Conservation (phyloP, 192 early-diverging fungal genomes). For the Rhizophlyctis rosea region DNA sequence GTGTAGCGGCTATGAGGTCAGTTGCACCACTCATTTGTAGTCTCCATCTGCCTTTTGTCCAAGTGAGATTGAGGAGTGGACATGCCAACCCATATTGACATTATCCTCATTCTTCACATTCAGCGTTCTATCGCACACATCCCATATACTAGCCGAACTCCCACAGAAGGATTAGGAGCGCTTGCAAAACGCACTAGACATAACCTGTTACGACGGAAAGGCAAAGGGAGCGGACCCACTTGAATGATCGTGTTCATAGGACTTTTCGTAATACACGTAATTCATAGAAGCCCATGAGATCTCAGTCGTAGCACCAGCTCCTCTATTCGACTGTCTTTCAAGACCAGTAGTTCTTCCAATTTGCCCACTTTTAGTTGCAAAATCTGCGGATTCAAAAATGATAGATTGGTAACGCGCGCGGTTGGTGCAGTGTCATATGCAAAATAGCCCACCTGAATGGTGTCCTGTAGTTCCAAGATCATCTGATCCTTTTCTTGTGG, state of each 20-base stretch:
- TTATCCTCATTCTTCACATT: constrained; percentile 2
- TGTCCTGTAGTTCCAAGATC: constrained; percentile 46
- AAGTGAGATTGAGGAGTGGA: neutral
- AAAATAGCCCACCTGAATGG: constrained; percentile 33
- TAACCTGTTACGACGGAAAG: constrained; percentile 20
- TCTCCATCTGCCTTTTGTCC: neutral
- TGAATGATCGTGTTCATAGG: too few relatives aligned
- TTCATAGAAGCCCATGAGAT: constrained; percentile 16
- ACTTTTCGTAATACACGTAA: too few relatives aligned
- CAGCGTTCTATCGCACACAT: constrained; percentile 25
- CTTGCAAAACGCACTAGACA: constrained; percentile 29
- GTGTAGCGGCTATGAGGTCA: constrained; percentile 36
- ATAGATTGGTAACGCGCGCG: neutral
- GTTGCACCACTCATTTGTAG: neutral
- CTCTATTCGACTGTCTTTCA: constrained; percentile 35
- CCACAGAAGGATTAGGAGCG: constrained; percentile 35
- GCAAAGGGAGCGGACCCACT: too few relatives aligned
- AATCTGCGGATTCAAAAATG: constrained; percentile 33
- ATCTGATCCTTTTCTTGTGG: constrained; percentile 26
- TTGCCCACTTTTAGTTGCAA: constrained; percentile 50
- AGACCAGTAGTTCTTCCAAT: constrained; percentile 47
- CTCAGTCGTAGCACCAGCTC: constrained; percentile 20
- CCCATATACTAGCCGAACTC: constrained; percentile 34
- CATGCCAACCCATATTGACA: too few relatives aligned
- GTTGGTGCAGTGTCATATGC: neutral